phyloP scores from a whole-genome alignment of 2,329 filamentous ascomycete species.

The Nothomitra cinnamomea region DNA sequence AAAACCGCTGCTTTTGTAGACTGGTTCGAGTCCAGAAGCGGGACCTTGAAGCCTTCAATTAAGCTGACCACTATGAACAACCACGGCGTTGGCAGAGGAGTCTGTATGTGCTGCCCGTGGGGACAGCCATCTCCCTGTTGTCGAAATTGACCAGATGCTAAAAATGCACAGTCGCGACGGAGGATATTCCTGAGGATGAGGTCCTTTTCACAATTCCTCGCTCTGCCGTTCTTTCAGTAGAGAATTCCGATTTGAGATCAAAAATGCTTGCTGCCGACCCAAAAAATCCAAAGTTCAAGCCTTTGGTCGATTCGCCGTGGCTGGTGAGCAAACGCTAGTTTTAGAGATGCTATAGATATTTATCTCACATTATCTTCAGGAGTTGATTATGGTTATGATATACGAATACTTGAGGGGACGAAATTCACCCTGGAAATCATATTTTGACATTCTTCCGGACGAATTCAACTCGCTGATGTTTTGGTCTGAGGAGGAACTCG shows the following conservation, averaged over 20 bases:
- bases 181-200: slow-evolving; percentile 56
- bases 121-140: slow-evolving; percentile 12
- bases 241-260: slow-evolving; percentile 51
- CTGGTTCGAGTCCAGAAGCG: slow-evolving; percentile 37
- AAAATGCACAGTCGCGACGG: slow-evolving; percentile 41
- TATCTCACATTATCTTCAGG: slow-evolving; percentile 18
- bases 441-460: slow-evolving; percentile 56
- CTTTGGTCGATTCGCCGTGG: slow-evolving; percentile 29
- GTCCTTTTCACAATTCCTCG: slow-evolving; percentile 69
- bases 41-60: slow-evolving; percentile 40
- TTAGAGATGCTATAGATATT: slow-evolving; percentile 27
- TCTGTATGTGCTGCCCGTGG: slow-evolving; percentile 32
- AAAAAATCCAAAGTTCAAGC: slow-evolving; percentile 16
- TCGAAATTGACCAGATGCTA: slow-evolving; percentile 12
- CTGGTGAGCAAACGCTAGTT: slow-evolving; percentile 17
- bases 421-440: slow-evolving; percentile 56
- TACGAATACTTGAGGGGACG: slow-evolving; percentile 49
- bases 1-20: slow-evolving; percentile 34
- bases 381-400: slow-evolving; percentile 60
- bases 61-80: slow-evolving; percentile 38
- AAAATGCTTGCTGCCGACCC: slow-evolving; percentile 29
- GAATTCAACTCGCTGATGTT: slow-evolving; percentile 81
- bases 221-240: slow-evolving; percentile 48
- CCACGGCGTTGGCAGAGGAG: slow-evolving; percentile 40
- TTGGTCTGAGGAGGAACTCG: slow-evolving; percentile 56